Evolutionary conservation across 805 yeast species (phyloP).

Genomic region (Metschnikowia henanensis): DNA sequence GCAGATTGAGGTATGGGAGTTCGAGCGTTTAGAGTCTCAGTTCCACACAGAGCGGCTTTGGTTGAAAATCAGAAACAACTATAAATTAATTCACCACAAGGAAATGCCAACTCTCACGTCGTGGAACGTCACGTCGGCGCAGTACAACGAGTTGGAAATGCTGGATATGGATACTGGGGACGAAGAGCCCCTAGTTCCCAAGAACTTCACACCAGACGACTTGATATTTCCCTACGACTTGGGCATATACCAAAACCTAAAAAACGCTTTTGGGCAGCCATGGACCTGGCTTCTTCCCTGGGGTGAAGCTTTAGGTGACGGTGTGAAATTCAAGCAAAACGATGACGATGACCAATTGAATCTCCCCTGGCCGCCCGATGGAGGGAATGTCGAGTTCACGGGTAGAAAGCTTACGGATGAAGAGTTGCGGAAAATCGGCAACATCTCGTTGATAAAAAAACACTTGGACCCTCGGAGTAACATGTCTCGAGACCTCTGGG

Average conservation of each 20-base stretch:
- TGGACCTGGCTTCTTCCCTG: constrained; percentile 73
- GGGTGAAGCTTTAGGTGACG: constrained; percentile 61
- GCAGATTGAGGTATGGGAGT: constrained; percentile 92
- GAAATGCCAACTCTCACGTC: constrained; percentile 47
- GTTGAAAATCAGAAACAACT: constrained; percentile 47
- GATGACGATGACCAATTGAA: constrained; percentile 64
- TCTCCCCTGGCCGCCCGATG: constrained; percentile 95
- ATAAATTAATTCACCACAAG: constrained; percentile 37
- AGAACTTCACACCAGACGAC: constrained; percentile 55
- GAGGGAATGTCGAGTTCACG: constrained; percentile 45
- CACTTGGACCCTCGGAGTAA: constrained; percentile 38
- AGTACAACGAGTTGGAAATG: constrained; percentile 4
- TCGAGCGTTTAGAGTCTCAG: constrained; percentile 74
- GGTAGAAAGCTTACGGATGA: constrained; percentile 15
- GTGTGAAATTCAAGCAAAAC: constrained; percentile 51
- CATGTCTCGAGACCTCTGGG: constrained; percentile 55
- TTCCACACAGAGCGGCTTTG: constrained; percentile 56
- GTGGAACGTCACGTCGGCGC: constrained; percentile 37
- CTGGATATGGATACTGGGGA: neutral
- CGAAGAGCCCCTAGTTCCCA: constrained; percentile 26
- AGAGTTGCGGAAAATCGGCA: constrained; percentile 15
- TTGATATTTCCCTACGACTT: constrained; percentile 83
- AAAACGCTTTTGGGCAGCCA: constrained; percentile 58
- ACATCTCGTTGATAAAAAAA: constrained; percentile 28
- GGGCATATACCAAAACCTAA: constrained; percentile 56